Evolutionary conservation across 1,284 basidiomycete species (phyloP), one percentile per base, ranked within the genome.

Genomic region (Rhodotorula sp.): DNA sequence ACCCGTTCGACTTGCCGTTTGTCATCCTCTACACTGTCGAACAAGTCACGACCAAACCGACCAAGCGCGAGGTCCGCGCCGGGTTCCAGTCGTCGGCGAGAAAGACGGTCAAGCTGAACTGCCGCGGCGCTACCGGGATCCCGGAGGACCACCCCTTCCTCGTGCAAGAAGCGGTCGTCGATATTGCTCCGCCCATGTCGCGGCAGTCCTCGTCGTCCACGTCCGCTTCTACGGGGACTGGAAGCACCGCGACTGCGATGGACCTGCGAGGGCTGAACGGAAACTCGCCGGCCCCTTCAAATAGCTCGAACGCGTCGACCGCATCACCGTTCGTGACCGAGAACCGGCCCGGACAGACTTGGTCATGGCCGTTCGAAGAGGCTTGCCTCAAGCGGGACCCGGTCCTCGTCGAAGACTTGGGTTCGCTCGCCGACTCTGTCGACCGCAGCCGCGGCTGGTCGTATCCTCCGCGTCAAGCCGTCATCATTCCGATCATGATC

Each of bases 401-500:
- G 7, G 66, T 73, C 26, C 57, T 72, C 26, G 62, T 73, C 49
- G 74, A 76, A 17, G 60, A 67, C 26, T 56, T 74, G 26, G 73
- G 68, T 12, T 14, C 30, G 17, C 46, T 71, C 37, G 70, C 64
- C 24, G 60, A 71, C 30, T 20, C n/a, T 5, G 62, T 75, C 45
- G 62, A 74, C 37, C 58, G 58, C 22, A 29, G 51, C 4, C 68
- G 80, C 15, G 78, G 79, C 0, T 82, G 82, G 81, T 80, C 80
- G 42, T 79, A 80, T 59, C 66, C 81, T 17, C 79, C 81, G 0
- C 76, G 73, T 42, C 77, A 79, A 12, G 83, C 82, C 0, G 76
- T 83, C 18, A 79, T 82, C 5, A 77, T 83, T 6, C 82, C 82
- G 0, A 78, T 83, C 56, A 70, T 74, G 15, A 78, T 78, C 60